Conservation (phyloP, 257 asterid species). For the Coffea eugenioides region DNA sequence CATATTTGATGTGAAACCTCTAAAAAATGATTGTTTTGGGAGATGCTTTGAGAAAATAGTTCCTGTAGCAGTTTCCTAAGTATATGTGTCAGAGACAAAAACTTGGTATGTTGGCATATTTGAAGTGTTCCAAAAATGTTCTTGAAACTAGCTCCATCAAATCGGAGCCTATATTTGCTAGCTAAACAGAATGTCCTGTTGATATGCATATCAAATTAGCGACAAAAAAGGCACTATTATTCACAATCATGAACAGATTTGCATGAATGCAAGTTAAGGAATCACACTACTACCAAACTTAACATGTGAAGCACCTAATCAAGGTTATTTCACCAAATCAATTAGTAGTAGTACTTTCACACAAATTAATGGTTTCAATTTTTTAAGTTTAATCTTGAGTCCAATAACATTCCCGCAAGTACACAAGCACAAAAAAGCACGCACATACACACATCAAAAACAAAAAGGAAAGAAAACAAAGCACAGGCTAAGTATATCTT, state of each 20-base stretch:
- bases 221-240: not conserved
- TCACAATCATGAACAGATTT: not conserved
- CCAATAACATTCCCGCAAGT: not conserved
- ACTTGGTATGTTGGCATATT: no score
- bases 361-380: not conserved
- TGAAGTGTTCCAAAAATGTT: no score
- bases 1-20: no score
- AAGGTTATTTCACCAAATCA: not conserved
- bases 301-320: not conserved
- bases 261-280: not conserved
- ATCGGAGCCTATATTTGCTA: no score
- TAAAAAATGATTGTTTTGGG: no score
- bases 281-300: not conserved
- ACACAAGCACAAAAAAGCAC: not conserved
- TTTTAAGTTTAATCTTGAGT: not conserved
- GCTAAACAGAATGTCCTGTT: not conserved
- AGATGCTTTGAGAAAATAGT: no score
- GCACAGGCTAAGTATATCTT: not conserved
- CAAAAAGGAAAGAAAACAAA: not conserved
- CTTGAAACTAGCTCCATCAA: not conserved
- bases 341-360: not conserved
- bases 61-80: no score
- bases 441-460: no score
- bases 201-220: not conserved
- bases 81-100: no score